Evolutionary conservation across 2,329 filamentous ascomycete species (phyloP).

Genomic region (Fusarium sp.): DNA sequence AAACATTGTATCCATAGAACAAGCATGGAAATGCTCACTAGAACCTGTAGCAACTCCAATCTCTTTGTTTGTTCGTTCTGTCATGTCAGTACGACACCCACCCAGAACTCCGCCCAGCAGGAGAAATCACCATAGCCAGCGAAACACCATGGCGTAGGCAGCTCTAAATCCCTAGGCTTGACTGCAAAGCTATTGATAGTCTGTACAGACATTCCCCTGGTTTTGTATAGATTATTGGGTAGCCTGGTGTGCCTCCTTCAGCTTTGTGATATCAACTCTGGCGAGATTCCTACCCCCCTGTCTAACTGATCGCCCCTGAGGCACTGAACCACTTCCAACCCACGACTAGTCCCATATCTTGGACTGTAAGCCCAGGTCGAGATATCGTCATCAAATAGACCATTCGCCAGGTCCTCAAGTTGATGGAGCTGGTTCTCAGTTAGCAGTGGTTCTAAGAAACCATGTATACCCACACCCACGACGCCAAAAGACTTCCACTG

Average conservation of each 20-base stretch:
- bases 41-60: background rate
- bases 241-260: background rate
- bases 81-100: background rate
- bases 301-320: too few relatives aligned
- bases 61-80: background rate
- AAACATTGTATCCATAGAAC: background rate
- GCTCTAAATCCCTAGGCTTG: background rate
- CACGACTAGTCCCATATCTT: too few relatives aligned
- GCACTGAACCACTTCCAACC: too few relatives aligned
- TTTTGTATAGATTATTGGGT: background rate
- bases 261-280: too few relatives aligned
- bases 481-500: too few relatives aligned
- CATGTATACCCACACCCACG: too few relatives aligned
- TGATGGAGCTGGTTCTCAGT: too few relatives aligned
- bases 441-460: too few relatives aligned
- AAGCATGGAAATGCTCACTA: background rate
- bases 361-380: too few relatives aligned
- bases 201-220: background rate
- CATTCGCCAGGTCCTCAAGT: too few relatives aligned
- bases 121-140: background rate
- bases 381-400: too few relatives aligned
- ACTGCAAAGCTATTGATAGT: background rate
- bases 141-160: background rate
- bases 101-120: background rate
- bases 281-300: too few relatives aligned